Conservation (phyloP, 441 rosid species). For the Gossypium laxum region DNA sequence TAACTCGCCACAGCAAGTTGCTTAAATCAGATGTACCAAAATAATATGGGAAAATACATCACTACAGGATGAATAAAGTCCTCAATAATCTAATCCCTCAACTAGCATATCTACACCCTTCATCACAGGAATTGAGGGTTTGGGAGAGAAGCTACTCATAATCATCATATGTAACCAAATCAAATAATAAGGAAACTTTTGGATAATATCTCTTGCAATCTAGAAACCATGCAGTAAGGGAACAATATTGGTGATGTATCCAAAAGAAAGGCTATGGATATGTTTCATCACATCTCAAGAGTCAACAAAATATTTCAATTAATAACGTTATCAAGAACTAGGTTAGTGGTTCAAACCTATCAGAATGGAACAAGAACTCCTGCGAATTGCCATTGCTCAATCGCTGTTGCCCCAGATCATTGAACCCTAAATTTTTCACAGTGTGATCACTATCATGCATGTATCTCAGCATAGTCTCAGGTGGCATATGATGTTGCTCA, state of each 20-base stretch:
- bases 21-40: neutral
- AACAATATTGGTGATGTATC: neutral
- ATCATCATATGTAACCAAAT: neutral
- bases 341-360: slow-evolving; percentile 30
- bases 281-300: slow-evolving; percentile 5
- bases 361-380: slow-evolving; percentile 30
- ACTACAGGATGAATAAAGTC: neutral
- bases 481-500: slow-evolving; percentile 25
- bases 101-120: neutral
- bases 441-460: slow-evolving; percentile 19
- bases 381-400: slow-evolving; percentile 21
- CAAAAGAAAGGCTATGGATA: neutral
- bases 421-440: slow-evolving; percentile 16
- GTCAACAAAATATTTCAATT: neutral
- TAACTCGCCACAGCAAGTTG: neutral
- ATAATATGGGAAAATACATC: neutral
- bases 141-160: neutral
- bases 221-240: neutral
- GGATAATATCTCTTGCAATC: neutral
- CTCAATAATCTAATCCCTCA: neutral
- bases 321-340: neutral
- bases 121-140: neutral
- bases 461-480: slow-evolving; percentile 21
- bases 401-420: slow-evolving; percentile 24
- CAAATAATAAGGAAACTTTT: neutral